These are phyloP conservation scores for Scenedesmus sp. DNA, from an alignment of 163 green algal genomes.

Conservation along the genomic window DNA sequence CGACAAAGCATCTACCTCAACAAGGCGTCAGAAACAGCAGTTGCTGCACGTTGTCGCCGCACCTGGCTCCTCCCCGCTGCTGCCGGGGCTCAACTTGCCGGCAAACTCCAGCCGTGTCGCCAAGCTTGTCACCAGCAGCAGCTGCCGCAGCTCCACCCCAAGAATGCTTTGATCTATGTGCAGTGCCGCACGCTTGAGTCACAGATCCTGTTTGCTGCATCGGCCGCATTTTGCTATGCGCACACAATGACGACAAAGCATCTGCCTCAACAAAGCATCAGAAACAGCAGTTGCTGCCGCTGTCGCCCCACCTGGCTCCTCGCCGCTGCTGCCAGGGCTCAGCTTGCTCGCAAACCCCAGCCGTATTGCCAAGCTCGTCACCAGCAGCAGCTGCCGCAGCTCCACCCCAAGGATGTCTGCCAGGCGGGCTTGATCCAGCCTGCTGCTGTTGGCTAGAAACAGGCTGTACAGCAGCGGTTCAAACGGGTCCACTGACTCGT, in stretches of 20 bases:
- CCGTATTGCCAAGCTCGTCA: constrained; percentile 87
- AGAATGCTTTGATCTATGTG: constrained; percentile 47
- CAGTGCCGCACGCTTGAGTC: too few relatives aligned
- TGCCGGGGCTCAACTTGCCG: constrained; percentile 59
- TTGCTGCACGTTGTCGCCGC: constrained; percentile 10
- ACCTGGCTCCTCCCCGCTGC: neutral
- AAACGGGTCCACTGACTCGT: constrained; percentile 81
- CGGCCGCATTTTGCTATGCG: too few relatives aligned
- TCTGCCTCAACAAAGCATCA: too few relatives aligned
- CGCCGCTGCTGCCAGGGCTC: neutral
- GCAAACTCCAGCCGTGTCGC: constrained; percentile 93
- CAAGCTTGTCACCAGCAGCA: constrained; percentile 79
- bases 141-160: constrained; percentile 70
- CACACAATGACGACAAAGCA: too few relatives aligned
- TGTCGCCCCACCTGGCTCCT: neutral
- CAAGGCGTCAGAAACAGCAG: too few relatives aligned
- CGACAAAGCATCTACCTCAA: too few relatives aligned
- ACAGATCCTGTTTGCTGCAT: neutral
- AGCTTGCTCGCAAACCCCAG: constrained; percentile 89
- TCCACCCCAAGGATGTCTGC: constrained; percentile 85
- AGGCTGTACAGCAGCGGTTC: constrained; percentile 92
- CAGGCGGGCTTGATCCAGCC: constrained; percentile 76
- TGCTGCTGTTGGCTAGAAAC: constrained; percentile 84
- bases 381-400: constrained; percentile 69
- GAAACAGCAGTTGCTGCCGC: neutral